Percentiles rank a stretch among this genome's conserved stretches.
Conservation (phyloP, 2,329 filamentous ascomycete genomes). For the Aspergillus melleus region DNA sequence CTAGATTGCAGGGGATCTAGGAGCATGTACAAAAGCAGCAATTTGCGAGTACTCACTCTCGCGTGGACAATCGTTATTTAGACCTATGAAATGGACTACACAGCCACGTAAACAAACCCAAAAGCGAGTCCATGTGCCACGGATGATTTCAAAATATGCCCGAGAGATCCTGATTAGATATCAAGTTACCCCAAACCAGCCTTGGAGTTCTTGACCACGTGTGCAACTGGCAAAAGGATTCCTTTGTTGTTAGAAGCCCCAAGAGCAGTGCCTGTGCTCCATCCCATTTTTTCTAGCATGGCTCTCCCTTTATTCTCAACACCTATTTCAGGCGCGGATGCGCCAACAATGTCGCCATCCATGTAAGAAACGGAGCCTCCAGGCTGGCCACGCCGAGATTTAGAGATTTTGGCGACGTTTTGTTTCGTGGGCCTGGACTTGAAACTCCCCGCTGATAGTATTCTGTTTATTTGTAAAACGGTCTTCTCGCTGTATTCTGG, state of each 20-base stretch:
- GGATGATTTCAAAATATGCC: not conserved
- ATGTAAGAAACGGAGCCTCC: slow-evolving; percentile 60
- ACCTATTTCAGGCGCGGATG: slow-evolving; percentile 78
- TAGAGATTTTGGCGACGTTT: slow-evolving; percentile 19
- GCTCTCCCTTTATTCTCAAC: slow-evolving; percentile 78
- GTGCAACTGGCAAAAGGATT: slow-evolving; percentile 79
- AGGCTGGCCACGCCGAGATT: slow-evolving; percentile 37
- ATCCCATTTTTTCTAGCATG: slow-evolving; percentile 97
- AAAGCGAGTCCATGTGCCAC: not conserved
- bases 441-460: slow-evolving; percentile 37
- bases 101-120: not conserved
- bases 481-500: slow-evolving; percentile 56
- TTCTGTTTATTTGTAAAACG: slow-evolving; percentile 47
- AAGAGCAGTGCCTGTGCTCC: slow-evolving; percentile 81
- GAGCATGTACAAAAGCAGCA: not conserved
- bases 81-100: not conserved
- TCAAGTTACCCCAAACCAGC: slow-evolving; percentile 68
- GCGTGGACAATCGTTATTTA: not conserved
- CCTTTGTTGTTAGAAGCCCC: slow-evolving; percentile 83
- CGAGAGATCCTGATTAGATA: not conserved
- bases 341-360: slow-evolving; percentile 88
- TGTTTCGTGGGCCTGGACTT: slow-evolving; percentile 27
- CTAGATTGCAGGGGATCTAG: not conserved
- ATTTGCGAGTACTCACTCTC: not conserved
- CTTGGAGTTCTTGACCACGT: slow-evolving; percentile 83